phyloP scores from a whole-genome alignment of 2,329 filamentous ascomycete genomes.

The Fusarium dimerum region DNA sequence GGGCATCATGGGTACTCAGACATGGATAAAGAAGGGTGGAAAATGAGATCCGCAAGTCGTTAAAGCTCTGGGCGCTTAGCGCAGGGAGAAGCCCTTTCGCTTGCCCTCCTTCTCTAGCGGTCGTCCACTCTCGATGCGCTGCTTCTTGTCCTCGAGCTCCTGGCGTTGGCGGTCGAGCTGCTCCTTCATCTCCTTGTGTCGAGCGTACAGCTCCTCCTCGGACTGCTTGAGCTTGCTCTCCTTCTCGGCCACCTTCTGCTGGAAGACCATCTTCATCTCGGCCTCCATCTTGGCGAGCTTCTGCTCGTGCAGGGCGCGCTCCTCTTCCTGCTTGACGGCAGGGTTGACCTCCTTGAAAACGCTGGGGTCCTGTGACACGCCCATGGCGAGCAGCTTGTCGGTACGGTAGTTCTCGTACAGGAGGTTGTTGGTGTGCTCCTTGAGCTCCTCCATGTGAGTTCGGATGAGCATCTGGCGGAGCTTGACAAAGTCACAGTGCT shows the following conservation, averaged over 20 bases:
- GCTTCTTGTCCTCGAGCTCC: constrained; percentile 98
- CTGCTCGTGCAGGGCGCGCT: constrained; percentile 96
- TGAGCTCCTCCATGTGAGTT: constrained; percentile 99
- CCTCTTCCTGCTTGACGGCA: constrained; percentile 99
- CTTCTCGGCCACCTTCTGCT: constrained; percentile 99
- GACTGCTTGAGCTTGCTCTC: constrained; percentile 99
- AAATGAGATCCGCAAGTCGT: constrained; percentile 24
- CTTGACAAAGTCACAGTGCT: constrained; percentile 99
- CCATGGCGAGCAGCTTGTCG: constrained; percentile 98
- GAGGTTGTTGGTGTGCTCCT: constrained; percentile 99
- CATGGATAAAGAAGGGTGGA: constrained; percentile 51
- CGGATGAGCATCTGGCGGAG: constrained; percentile 99
- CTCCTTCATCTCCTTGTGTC: constrained; percentile 99
- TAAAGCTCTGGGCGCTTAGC: constrained; percentile 56
- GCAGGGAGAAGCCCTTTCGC: constrained; percentile 99
- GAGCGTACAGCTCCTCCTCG: constrained; percentile 97
- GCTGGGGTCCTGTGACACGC: constrained; percentile 95
- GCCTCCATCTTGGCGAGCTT: constrained; percentile 99
- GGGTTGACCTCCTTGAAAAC: constrained; percentile 99
- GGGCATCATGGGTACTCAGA: constrained; percentile 60
- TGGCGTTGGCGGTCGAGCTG: constrained; percentile 92
- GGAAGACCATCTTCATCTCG: constrained; percentile 99
- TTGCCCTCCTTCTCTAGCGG: constrained; percentile 97
- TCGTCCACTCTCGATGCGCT: constrained; percentile 88
- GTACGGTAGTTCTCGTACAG: constrained; percentile 99